phyloP scores from a whole-genome alignment of 179 eudicot genomes.

The Corrigiola litoralis region DNA sequence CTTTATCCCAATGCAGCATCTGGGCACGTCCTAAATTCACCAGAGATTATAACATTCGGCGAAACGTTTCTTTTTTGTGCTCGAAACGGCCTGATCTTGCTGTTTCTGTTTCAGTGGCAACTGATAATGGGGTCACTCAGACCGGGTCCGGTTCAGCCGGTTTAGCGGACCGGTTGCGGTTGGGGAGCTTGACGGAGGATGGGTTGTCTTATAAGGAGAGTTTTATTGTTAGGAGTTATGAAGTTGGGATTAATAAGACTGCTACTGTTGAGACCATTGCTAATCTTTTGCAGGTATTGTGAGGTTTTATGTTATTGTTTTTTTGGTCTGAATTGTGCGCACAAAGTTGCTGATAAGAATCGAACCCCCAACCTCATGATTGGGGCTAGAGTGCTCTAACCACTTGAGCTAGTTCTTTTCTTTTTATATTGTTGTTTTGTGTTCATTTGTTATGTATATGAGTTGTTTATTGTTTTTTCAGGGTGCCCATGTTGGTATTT shows the following conservation, averaged over 20 bases:
- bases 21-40: conserved; percentile 29
- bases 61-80: conserved; percentile 21
- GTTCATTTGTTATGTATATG: not conserved
- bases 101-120: conserved; percentile 17
- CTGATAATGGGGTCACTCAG: not conserved
- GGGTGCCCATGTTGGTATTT: not conserved
- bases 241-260: conserved; percentile 91
- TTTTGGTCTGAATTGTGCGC: not conserved
- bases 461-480: not conserved
- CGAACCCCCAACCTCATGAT: no score
- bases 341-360: no score
- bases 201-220: conserved; percentile 80
- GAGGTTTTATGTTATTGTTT: not conserved
- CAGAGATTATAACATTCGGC: not conserved
- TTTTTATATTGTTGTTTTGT: not conserved
- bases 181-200: conserved; percentile 71
- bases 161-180: conserved; percentile 55
- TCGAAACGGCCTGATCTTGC: conserved; percentile 23
- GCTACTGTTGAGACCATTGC: conserved; percentile 94
- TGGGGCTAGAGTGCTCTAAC: no score
- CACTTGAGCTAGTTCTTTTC: no score
- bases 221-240: conserved; percentile 80
- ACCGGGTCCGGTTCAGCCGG: conserved; percentile 12
- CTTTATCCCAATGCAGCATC: conserved; percentile 26
- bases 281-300: conserved; percentile 89